Evolutionary conservation across 352 stramenopile genomes (phyloP), one percentile per base, ranked within the genome.

Genomic region (Pythium apleroticum): DNA sequence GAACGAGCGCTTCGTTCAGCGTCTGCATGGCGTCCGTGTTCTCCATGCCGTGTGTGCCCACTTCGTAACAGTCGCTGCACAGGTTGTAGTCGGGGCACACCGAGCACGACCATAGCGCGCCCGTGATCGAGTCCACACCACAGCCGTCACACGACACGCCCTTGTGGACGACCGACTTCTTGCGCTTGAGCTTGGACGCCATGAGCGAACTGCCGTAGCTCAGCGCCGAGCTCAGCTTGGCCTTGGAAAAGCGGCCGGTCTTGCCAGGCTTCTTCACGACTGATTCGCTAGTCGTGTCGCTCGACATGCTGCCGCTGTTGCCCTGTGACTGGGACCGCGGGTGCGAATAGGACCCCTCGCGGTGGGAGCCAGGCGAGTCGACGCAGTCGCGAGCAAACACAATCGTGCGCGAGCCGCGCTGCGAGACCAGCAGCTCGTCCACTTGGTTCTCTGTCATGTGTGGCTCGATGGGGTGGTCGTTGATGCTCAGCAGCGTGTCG

Each of bases 61-160:
- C 59, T 49, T 88, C 74, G 57, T 94, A 94, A 65, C 85, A 94
- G 8, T 87, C 72, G 22, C 28, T 77, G 54, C 85, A 94, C 25
- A 94, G 56, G 7, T 89, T 83, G 68, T 83, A 90, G 68, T 88
- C 81, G 6, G 80, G 64, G 52, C 85, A 94, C 10, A 88, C 78
- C 30, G 75, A 89, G 66, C 85, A 94, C 2, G 75, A 84, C 80
- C 79, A 94, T 1, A 94, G 68, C 12, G 73, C 66, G 22, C 85
- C 85, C 4, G 72, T 63, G 62, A 94, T 86, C 25, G 85, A 79
- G 30, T 89, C 76, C 64, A 91, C 75, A 25, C 81, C 83, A 46
- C 85, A 94, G 52, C 83, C 83, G 57, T 90, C 83, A 48, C 85
- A 94, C 57, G 86, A 86, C 30, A 80, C 76, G 62, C 85, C 76